Conservation (phyloP, 768 basidiomycete species). For the Suillus placidus region DNA sequence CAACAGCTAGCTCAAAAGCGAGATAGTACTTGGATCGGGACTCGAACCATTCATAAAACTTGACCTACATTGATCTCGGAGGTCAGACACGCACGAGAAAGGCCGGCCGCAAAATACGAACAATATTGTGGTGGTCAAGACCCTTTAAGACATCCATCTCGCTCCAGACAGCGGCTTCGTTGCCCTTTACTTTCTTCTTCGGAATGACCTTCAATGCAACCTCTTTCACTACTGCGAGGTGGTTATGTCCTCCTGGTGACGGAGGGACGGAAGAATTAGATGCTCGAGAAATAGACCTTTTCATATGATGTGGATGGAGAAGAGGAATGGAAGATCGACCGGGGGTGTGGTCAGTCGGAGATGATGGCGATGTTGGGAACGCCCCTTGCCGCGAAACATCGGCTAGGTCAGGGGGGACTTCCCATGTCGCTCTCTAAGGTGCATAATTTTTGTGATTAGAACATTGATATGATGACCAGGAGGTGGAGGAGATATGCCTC, state of each 20-base stretch:
- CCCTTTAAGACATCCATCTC: conserved; percentile 95
- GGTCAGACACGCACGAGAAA: neutral
- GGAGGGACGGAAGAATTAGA: conserved; percentile 30
- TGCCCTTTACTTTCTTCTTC: conserved; percentile 94
- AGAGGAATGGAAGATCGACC: conserved; percentile 33
- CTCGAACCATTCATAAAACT: conserved; percentile 97
- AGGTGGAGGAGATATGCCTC: neutral
- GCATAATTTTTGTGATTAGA: neutral
- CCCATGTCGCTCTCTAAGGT: conserved; percentile 73
- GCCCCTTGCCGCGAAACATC: conserved; percentile 62
- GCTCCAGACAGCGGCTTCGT: conserved; percentile 84
- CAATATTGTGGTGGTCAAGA: conserved; percentile 90
- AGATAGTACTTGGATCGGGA: conserved; percentile 93
- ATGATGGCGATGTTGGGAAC: conserved; percentile 38
- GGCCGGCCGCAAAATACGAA: conserved; percentile 38
- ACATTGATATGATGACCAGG: neutral
- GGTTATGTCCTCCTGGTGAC: conserved; percentile 15
- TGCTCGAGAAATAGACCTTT: conserved; percentile 25
- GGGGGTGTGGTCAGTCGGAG: conserved; percentile 20
- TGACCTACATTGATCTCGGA: conserved; percentile 57
- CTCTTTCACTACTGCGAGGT: conserved; percentile 55
- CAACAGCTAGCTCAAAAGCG: conserved; percentile 91
- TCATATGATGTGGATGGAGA: conserved; percentile 28
- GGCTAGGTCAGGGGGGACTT: conserved; percentile 65
- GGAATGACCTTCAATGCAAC: conserved; percentile 90